Percentiles rank a stretch among this genome's conserved stretches.
Evolutionary conservation across 1,139 yeast genomes (phyloP).

Genomic region (Nakaseomyces sp.): DNA sequence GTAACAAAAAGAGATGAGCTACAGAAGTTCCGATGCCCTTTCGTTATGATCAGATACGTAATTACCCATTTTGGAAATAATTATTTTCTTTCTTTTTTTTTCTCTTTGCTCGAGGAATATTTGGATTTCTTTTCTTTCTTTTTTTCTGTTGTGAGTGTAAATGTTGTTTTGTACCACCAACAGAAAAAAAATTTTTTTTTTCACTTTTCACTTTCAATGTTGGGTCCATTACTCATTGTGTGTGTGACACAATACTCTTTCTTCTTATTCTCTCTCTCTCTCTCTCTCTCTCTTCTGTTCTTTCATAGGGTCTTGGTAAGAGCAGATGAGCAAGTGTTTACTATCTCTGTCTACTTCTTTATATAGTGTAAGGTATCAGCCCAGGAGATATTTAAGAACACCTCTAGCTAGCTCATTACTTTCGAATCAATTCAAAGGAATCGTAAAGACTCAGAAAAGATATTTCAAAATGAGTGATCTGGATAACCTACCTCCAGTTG

Average conservation of each 20-base stretch:
- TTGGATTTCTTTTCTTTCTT: neutral
- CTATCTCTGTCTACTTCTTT: neutral
- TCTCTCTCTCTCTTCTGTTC: neutral
- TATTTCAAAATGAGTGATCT: slow-evolving; percentile 24
- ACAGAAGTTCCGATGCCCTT: neutral
- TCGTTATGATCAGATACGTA: neutral
- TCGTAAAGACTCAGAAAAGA: slow-evolving; percentile 5
- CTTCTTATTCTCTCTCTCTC: neutral
- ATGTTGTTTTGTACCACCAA: too few relatives aligned
- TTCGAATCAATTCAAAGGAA: neutral
- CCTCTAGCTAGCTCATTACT: slow-evolving; percentile 1
- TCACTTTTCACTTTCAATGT: too few relatives aligned
- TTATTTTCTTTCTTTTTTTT: too few relatives aligned
- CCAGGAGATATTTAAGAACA: neutral
- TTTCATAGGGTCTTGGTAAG: neutral
- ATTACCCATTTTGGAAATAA: too few relatives aligned
- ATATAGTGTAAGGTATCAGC: neutral
- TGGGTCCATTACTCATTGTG: too few relatives aligned
- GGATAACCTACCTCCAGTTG: slow-evolving; percentile 30
- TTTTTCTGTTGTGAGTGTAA: neutral
- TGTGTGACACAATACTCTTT: slow-evolving; percentile 1
- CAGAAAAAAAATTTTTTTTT: too few relatives aligned
- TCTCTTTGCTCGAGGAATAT: neutral
- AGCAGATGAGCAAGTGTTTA: slow-evolving; percentile 2
- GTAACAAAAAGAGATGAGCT: neutral